Evolutionary conservation across 2,329 filamentous ascomycete genomes (phyloP).

Genomic region (Periconia digitata): DNA sequence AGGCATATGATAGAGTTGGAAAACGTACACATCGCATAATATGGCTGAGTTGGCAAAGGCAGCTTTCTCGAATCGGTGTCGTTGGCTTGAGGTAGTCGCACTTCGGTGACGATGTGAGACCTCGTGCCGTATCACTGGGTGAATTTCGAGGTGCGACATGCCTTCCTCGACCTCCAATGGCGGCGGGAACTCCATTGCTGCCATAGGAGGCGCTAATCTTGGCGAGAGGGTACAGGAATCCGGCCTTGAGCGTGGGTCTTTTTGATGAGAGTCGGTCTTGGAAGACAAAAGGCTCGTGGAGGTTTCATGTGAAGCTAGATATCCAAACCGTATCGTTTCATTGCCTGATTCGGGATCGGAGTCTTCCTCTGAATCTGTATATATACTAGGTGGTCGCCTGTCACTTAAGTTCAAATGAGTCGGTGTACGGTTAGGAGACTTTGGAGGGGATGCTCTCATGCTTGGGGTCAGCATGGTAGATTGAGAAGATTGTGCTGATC

Average conservation of each 20-base stretch:
- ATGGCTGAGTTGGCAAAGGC: constrained; percentile 49
- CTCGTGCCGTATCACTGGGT: constrained; percentile 17
- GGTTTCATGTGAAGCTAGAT: background rate
- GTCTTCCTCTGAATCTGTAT: background rate
- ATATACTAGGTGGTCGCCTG: background rate
- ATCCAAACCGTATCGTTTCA: background rate
- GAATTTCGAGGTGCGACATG: constrained; percentile 21
- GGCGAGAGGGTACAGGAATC: constrained; percentile 18
- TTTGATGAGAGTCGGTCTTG: constrained; percentile 1
- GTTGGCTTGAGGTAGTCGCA: constrained; percentile 37
- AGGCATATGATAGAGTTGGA: background rate
- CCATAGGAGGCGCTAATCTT: constrained; percentile 24
- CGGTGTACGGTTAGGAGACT: background rate
- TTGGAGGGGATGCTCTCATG: background rate
- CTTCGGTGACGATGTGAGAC: constrained; percentile 31
- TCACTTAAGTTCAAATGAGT: background rate
- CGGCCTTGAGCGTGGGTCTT: constrained; percentile 12
- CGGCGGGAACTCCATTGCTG: constrained; percentile 17
- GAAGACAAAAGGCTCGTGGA: background rate
- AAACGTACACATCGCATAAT: constrained; percentile 46
- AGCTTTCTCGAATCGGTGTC: constrained; percentile 42
- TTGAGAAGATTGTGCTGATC: constrained; percentile 4
- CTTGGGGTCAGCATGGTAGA: constrained; percentile 4
- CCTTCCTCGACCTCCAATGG: constrained; percentile 2
- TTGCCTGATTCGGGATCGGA: background rate